Percentiles rank a stretch among this genome's conserved stretches.
phyloP scores from a whole-genome alignment of 164 flowering plant species.

The Dillenia turbinata region DNA sequence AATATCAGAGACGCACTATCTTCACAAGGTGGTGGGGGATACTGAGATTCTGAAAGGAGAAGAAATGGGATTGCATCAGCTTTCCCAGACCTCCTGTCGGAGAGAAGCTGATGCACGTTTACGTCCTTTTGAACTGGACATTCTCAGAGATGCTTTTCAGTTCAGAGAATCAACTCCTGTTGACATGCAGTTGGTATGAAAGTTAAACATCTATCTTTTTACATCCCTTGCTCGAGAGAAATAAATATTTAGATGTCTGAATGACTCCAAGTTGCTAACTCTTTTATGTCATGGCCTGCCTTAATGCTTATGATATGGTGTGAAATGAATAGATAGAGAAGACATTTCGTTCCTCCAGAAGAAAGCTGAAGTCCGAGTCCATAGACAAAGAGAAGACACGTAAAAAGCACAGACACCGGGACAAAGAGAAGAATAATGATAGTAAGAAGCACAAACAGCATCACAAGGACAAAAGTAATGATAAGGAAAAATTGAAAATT shows the following conservation, averaged over 20 bases:
- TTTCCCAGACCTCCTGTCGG: constrained; percentile 18
- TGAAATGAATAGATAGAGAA: constrained; percentile 30
- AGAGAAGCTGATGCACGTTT: constrained; percentile 23
- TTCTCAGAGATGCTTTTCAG: constrained; percentile 45
- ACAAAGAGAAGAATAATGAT: constrained; percentile 35
- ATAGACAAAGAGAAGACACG: constrained; percentile 43
- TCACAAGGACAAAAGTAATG: constrained; percentile 32
- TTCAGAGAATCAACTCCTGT: constrained; percentile 33
- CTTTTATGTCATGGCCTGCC: too few species aligned
- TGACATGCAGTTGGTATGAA: constrained; percentile 31
- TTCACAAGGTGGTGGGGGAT: constrained; percentile 49
- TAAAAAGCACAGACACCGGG: constrained; percentile 35
- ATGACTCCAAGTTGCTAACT: background rate
- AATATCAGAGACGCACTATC: constrained; percentile 38
- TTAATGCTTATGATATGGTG: constrained; percentile 3
- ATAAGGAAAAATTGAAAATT: constrained; percentile 32
- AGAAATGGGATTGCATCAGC: constrained; percentile 47
- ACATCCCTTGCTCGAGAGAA: background rate
- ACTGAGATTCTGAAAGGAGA: constrained; percentile 48
- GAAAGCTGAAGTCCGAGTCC: constrained; percentile 30
- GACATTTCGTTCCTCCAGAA: constrained; percentile 31
- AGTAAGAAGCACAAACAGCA: constrained; percentile 44
- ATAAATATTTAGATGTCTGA: background rate
- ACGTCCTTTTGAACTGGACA: constrained; percentile 34
- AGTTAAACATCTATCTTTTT: background rate